phyloP scores from a whole-genome alignment of 163 green algal genomes.

The Volvox carteri region DNA sequence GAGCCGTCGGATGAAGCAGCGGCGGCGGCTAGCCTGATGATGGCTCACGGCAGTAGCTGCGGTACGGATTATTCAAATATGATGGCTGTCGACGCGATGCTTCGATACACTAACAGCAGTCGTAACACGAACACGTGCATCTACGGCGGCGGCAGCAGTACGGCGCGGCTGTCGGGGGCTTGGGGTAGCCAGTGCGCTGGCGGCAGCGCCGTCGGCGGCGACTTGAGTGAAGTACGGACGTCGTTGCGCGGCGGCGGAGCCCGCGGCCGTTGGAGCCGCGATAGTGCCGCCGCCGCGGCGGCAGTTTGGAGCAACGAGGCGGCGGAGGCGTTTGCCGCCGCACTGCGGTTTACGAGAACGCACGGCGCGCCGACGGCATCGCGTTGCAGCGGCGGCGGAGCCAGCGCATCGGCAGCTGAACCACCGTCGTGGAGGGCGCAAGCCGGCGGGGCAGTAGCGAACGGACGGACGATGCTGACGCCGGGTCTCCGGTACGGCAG shows the following conservation, averaged over 20 bases:
- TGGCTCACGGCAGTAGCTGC: constrained; percentile 17
- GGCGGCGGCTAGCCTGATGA: not conserved
- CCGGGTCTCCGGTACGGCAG: not conserved
- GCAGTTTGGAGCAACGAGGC: constrained; percentile 48
- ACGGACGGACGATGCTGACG: too few species aligned
- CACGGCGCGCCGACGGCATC: not conserved
- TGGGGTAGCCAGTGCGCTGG: not conserved
- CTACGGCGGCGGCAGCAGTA: not conserved
- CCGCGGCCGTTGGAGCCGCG: constrained; percentile 35
- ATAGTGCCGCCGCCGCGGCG: constrained; percentile 21
- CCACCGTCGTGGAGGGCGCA: too few species aligned
- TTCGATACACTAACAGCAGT: not conserved
- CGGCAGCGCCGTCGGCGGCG: not conserved
- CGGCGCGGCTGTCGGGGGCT: not conserved
- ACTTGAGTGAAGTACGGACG: not conserved
- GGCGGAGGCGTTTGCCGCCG: constrained; percentile 29
- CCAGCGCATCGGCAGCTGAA: not conserved
- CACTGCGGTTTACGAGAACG: constrained; percentile 11
- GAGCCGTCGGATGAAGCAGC: not conserved
- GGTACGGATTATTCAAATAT: not conserved
- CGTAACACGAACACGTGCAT: not conserved
- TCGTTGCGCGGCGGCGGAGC: not conserved
- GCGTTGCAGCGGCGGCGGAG: not conserved
- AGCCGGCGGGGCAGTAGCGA: too few species aligned
- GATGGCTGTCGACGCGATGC: not conserved